Conservation (phyloP, 2,329 filamentous ascomycete genomes). For the Metarhizium rileyi region DNA sequence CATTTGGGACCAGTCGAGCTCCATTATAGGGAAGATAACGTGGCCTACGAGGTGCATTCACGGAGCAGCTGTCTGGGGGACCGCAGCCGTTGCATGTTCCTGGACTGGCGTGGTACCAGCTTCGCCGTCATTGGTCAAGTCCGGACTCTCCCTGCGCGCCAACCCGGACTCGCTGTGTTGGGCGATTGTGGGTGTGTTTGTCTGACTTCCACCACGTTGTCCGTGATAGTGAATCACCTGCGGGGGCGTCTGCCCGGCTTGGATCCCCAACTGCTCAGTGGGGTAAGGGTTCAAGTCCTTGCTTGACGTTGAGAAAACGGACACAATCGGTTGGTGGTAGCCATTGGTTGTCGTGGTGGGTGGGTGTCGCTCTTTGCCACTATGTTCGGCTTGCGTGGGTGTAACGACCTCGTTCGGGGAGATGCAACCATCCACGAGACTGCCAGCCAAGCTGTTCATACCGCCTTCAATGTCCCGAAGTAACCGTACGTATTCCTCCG, state of each 20-base stretch:
- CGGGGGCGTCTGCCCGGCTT: slow-evolving; percentile 52
- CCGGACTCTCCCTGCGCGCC: slow-evolving; percentile 39
- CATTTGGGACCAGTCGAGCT: background rate
- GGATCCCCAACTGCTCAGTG: slow-evolving; percentile 52
- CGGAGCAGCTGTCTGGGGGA: slow-evolving; percentile 8
- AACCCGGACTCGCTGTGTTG: slow-evolving; percentile 40
- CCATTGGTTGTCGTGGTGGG: slow-evolving; percentile 43
- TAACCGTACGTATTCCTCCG: slow-evolving; percentile 90
- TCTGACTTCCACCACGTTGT: slow-evolving; percentile 56
- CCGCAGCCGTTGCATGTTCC: slow-evolving; percentile 19
- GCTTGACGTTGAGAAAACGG: slow-evolving; percentile 61
- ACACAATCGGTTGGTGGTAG: slow-evolving; percentile 59
- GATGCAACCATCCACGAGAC: slow-evolving; percentile 41
- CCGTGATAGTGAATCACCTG: slow-evolving; percentile 60
- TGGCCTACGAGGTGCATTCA: background rate
- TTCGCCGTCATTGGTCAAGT: slow-evolving; percentile 30
- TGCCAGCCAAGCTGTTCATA: slow-evolving; percentile 60
- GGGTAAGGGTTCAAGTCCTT: slow-evolving; percentile 61
- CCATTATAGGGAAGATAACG: background rate
- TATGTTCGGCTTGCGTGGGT: slow-evolving; percentile 51
- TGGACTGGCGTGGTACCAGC: slow-evolving; percentile 25
- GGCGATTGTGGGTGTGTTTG: slow-evolving; percentile 51
- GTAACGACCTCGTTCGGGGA: slow-evolving; percentile 48
- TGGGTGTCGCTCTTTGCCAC: slow-evolving; percentile 34
- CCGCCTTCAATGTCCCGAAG: slow-evolving; percentile 90